Base-by-base conservation (phyloP, 2,329 filamentous ascomycete species). In the Aaosphaeria arxii region DNA sequence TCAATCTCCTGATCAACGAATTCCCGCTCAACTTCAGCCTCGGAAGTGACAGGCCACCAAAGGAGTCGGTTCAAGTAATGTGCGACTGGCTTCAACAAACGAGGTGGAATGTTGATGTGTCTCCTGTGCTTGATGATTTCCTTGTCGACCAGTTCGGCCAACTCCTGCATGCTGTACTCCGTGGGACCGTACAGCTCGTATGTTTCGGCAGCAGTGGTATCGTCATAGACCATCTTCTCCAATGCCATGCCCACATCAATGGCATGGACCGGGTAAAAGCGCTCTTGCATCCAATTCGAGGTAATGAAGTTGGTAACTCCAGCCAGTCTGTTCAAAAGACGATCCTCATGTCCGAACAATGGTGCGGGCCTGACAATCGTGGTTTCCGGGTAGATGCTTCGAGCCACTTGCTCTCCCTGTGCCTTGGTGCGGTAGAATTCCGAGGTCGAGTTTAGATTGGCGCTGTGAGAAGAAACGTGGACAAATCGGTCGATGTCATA, bases 401-500 rank as follows among this genome's bases (percentile, higher is more conserved):
- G 86, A 41, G 86, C 94, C 43, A 95, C 82, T 67, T 87, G 78
- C 76, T 99, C 94, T 58, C 88, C 88, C 65, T 82, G 51, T 80
- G 91, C 87, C 83, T 99, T 99, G 59, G 91, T 95, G 51, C 87
- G 80, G 74, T 88, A 96, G 81, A 92, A 99, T 65, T 94, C 89
- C 7, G 90, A 92, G 2, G 85, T 73, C 13, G 92, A 97, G 58
- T 88, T 79, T 40, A 83, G 80, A 71, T 87, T 78, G 49, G 90
- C 92, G 66, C 92, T 97, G 80, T 95, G 91, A 31, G 91, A 96
- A 7, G 94, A 99, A 61, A 99, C 86, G 63, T 99, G 94, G 56
- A 99, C 91, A 73, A 89, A 99, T 56, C 94, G 86, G 74, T 99
- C 94, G 58, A 96, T 85, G 64, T 99, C 92, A 74, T 99, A 99